Conservation (phyloP, 495 filamentous ascomycete genomes). For the Podospora australis region DNA sequence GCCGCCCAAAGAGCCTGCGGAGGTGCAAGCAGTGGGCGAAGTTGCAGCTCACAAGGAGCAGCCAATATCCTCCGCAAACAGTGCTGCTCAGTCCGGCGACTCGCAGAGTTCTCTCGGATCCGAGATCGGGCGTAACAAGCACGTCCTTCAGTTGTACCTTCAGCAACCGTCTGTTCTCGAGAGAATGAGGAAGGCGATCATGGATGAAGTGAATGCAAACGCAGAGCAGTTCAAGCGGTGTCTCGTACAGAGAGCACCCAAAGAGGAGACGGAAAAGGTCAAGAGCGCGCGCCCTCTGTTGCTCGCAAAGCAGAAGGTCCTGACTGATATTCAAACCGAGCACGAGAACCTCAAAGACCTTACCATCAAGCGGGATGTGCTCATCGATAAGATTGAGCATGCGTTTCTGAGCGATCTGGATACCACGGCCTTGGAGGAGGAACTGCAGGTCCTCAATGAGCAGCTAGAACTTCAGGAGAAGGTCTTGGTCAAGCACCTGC, state of each 20-base stretch:
- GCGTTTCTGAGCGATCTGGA: conserved; percentile 34
- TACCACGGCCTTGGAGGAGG: conserved; percentile 32
- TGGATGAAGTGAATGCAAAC: conserved; percentile 26
- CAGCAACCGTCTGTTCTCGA: conserved; percentile 27
- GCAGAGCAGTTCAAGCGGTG: conserved; percentile 28
- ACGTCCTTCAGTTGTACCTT: conserved; percentile 27
- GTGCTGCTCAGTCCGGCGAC: background rate
- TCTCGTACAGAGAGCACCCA: conserved; percentile 23
- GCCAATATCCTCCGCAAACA: too few species aligned
- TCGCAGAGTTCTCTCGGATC: conserved; percentile 13
- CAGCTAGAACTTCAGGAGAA: conserved; percentile 25
- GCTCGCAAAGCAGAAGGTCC: conserved; percentile 25
- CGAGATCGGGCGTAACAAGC: conserved; percentile 22
- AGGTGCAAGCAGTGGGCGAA: too few species aligned
- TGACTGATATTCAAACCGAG: conserved; percentile 24
- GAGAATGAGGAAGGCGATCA: conserved; percentile 18
- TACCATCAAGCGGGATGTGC: conserved; percentile 23
- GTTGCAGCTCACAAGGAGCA: too few species aligned
- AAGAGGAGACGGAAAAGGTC: conserved; percentile 28
- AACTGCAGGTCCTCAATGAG: conserved; percentile 28
- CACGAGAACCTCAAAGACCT: conserved; percentile 26
- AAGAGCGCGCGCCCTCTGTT: conserved; percentile 29
- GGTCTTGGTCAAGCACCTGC: conserved; percentile 21
- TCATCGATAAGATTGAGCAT: conserved; percentile 30
- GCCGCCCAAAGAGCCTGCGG: too few species aligned